Evolutionary conservation across 2,329 filamentous ascomycete genomes (phyloP).

Genomic region (Camptophora hylomeconis): DNA sequence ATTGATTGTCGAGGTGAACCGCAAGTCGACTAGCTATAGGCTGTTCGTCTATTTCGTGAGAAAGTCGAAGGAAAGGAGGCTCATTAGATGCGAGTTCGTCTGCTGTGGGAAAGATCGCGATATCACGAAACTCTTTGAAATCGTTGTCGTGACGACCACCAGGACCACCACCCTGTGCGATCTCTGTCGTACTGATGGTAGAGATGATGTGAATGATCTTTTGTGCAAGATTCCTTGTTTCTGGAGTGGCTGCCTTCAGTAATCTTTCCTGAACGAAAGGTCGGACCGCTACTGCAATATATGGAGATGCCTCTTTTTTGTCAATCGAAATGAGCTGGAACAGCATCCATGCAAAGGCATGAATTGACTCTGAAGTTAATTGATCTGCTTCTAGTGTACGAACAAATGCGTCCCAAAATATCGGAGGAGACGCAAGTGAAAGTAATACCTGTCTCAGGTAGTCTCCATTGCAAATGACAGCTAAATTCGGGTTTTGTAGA

Average conservation of each 20-base stretch:
- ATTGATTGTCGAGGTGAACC: constrained; percentile 56
- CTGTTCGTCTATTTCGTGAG: constrained; percentile 35
- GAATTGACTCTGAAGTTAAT: constrained; percentile 23
- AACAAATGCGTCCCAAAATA: constrained; percentile 41
- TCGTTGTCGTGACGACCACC: constrained; percentile 68
- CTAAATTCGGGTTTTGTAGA: constrained; percentile 32
- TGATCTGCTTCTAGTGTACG: constrained; percentile 18
- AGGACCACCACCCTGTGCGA: constrained; percentile 21
- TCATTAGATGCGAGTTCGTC: constrained; percentile 48
- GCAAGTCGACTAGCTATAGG: constrained; percentile 26
- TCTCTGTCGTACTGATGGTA: constrained; percentile 16
- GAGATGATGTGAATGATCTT: constrained; percentile 29
- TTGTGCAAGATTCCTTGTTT: constrained; percentile 25
- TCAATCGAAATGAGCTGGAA: constrained; percentile 34
- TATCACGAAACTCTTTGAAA: constrained; percentile 44
- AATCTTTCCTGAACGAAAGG: constrained; percentile 18
- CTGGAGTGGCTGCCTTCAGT: constrained; percentile 17
- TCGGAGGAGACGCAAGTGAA: constrained; percentile 38
- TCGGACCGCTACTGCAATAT: constrained; percentile 19
- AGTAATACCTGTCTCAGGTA: constrained; percentile 36
- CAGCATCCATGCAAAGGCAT: constrained; percentile 37
- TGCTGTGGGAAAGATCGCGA: constrained; percentile 52
- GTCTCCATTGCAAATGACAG: constrained; percentile 37
- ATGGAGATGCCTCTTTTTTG: constrained; percentile 15
- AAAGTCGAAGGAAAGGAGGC: constrained; percentile 42